phyloP scores from a whole-genome alignment of 345 rosid species.

The Cardamine chenopodiifolia region DNA sequence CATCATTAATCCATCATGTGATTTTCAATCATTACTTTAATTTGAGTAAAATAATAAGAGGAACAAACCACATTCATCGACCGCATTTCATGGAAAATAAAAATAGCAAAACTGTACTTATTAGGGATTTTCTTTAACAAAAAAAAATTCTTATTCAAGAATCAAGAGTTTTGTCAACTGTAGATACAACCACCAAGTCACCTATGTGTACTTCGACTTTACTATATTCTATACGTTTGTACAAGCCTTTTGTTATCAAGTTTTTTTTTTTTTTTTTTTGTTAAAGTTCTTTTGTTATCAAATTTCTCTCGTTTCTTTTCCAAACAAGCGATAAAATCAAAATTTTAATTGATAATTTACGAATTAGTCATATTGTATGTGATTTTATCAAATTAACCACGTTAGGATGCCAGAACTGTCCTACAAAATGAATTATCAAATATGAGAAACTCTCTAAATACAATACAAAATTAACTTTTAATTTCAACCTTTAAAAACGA shows the following conservation, averaged over 20 bases:
- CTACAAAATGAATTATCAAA: not conserved
- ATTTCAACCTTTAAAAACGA: not conserved
- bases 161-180: not conserved
- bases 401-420: not conserved
- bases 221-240: not conserved
- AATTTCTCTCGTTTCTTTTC: not conserved
- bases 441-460: not conserved
- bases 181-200: slow-evolving; percentile 10
- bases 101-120: slow-evolving; percentile 2
- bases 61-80: slow-evolving; percentile 38
- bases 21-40: slow-evolving; percentile 24
- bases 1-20: slow-evolving; percentile 34
- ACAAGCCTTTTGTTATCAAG: not conserved
- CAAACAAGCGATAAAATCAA: not conserved
- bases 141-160: not conserved
- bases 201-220: slow-evolving; percentile 2
- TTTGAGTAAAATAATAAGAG: slow-evolving; percentile 18
- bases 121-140: not conserved
- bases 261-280: too few relatives aligned
- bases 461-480: not conserved
- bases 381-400: not conserved
- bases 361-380: not conserved
- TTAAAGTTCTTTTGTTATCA: not conserved
- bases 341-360: not conserved
- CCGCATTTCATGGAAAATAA: slow-evolving; percentile 39